Conservation (phyloP, 139 green algal genomes). For the Chlamydomonas sp. region DNA sequence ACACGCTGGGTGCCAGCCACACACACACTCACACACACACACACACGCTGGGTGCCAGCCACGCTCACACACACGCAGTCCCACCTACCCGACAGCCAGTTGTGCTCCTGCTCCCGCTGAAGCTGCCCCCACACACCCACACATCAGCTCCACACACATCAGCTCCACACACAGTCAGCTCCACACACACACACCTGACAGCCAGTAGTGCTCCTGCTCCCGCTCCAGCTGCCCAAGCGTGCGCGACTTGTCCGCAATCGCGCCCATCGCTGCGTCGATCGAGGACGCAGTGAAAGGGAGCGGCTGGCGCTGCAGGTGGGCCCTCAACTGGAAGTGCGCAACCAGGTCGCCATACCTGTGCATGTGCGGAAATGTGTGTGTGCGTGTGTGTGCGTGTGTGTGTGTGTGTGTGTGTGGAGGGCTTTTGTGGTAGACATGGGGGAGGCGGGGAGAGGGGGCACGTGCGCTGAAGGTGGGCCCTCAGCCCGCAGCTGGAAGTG, state of each 20-base stretch:
- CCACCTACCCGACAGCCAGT: conserved; percentile 41
- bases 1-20: too few relatives aligned
- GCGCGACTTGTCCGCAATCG: conserved; percentile 6
- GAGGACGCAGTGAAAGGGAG: conserved; percentile 25
- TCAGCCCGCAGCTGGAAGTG: too few relatives aligned
- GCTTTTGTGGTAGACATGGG: too few relatives aligned
- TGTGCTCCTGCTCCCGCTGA: too few relatives aligned
- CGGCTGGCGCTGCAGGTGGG: conserved; percentile 31
- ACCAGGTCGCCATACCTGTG: conserved; percentile 68
- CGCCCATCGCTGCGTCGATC: conserved; percentile 27
- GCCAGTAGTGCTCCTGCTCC: conserved; percentile 46
- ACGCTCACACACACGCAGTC: not conserved
- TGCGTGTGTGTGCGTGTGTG: not conserved
- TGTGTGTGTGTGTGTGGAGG: too few relatives aligned
- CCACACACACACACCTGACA: conserved; percentile 27
- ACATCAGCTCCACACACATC: not conserved
- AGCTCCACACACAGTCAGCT: not conserved
- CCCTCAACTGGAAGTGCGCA: conserved; percentile 74
- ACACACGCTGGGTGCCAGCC: not conserved
- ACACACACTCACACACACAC: too few relatives aligned
- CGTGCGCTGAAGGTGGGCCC: too few relatives aligned
- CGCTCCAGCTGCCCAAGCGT: conserved; percentile 42
- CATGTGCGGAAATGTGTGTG: not conserved
- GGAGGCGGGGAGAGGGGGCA: too few relatives aligned
- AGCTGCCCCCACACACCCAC: too few relatives aligned